Evolutionary conservation across 768 basidiomycete species (phyloP).

Genomic region (Gautieria morchelliformis): DNA sequence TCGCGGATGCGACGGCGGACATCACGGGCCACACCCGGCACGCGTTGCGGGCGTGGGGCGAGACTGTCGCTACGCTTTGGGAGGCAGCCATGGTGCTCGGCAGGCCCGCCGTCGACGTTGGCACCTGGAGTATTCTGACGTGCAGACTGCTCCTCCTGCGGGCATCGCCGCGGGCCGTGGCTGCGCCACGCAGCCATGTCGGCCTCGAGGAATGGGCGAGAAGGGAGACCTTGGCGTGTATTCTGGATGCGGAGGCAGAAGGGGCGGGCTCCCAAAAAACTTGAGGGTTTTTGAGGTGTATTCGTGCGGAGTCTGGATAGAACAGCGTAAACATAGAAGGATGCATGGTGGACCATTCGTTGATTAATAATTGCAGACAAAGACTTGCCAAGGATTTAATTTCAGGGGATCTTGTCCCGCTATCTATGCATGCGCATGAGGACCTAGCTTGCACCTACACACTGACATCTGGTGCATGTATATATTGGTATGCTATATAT

Average conservation of each 20-base stretch:
- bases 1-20: conserved; percentile 7
- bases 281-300: no score
- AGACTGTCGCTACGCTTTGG: conserved; percentile 48
- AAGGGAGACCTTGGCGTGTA: conserved; percentile 21
- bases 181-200: conserved; percentile 29
- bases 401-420: no score
- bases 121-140: conserved; percentile 44
- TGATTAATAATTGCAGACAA: no score
- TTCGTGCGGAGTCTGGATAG: no score
- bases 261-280: no score
- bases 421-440: no score
- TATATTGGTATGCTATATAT: no score
- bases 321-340: no score
- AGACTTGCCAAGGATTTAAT: no score
- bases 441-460: no score
- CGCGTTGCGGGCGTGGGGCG: conserved; percentile 33
- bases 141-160: conserved; percentile 49
- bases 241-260: not conserved
- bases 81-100: conserved; percentile 33
- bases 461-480: no score
- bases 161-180: conserved; percentile 4
- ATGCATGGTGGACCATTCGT: no score
- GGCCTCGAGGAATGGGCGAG: conserved; percentile 47
- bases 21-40: conserved; percentile 19
- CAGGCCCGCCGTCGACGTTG: conserved; percentile 12